Percentiles rank a stretch among this genome's conserved stretches.
Evolutionary conservation across 2,329 filamentous ascomycete species (phyloP).

Genomic region (Xylaria hypoxylon): DNA sequence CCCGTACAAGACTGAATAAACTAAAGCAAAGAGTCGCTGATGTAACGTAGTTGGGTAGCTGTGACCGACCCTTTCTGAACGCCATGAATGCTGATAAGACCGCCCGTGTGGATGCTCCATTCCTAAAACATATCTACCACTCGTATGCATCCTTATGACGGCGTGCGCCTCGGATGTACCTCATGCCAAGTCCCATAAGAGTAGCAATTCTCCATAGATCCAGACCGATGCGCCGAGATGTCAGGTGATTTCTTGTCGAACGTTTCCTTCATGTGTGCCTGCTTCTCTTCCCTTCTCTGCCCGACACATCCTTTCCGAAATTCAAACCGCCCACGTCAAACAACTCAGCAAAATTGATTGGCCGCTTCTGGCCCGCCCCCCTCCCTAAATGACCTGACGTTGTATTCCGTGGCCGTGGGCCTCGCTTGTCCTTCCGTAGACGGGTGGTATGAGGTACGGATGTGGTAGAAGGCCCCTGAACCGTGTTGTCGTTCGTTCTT

Average conservation of each 20-base stretch:
- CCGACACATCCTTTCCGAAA: conserved; percentile 70
- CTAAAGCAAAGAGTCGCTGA: conserved; percentile 29
- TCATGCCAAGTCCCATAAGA: conserved; percentile 30
- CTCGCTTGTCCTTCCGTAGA: conserved; percentile 42
- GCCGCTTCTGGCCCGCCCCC: conserved; percentile 77
- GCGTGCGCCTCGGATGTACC: conserved; percentile 24
- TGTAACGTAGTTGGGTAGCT: conserved; percentile 28
- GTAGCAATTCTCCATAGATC: conserved; percentile 33
- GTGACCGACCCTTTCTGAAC: conserved; percentile 31
- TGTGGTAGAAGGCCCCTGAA: conserved; percentile 46
- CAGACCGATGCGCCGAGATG: conserved; percentile 38
- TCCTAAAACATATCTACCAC: conserved; percentile 33
- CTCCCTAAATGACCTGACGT: conserved; percentile 63
- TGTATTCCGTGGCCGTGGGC: conserved; percentile 43
- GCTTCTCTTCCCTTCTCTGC: conserved; percentile 61
- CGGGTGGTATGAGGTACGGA: conserved; percentile 49
- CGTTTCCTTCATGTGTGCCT: conserved; percentile 57
- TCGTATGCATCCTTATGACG: conserved; percentile 30
- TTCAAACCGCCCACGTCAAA: conserved; percentile 76
- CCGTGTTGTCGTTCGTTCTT: conserved; percentile 54
- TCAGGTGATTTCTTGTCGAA: conserved; percentile 19
- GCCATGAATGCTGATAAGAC: conserved; percentile 36
- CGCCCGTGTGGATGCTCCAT: conserved; percentile 32
- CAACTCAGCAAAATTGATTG: conserved; percentile 79
- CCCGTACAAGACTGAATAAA: conserved; percentile 20